Evolutionary conservation across 2,329 filamentous ascomycete genomes (phyloP).

Genomic region (Cladophialophora immunda): DNA sequence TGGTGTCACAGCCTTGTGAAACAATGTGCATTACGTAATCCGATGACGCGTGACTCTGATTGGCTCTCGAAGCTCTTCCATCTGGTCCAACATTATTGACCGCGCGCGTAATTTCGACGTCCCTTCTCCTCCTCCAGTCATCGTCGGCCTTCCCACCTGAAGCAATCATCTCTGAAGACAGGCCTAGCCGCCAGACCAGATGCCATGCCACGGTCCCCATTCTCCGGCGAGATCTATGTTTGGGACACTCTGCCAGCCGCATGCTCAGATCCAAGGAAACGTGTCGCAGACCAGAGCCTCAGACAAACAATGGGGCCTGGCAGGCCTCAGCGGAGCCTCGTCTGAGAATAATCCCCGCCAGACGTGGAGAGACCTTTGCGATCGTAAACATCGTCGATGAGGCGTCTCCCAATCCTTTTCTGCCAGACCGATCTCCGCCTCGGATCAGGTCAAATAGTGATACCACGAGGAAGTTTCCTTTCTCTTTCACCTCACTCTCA

Average conservation of each 20-base stretch:
- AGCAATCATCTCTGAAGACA: constrained; percentile 6
- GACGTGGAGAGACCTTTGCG: background rate
- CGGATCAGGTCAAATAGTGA: background rate
- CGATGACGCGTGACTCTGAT: constrained; percentile 14
- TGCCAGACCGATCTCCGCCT: constrained; percentile 12
- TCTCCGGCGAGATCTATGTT: constrained; percentile 20
- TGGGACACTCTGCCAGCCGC: constrained; percentile 14
- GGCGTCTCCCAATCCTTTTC: constrained; percentile 5
- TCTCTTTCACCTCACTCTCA: constrained; percentile 9
- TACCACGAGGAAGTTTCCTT: background rate
- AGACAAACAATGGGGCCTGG: constrained; percentile 21
- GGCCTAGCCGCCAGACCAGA: constrained; percentile 7
- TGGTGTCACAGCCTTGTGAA: constrained; percentile 19
- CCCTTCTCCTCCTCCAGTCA: constrained; percentile 18
- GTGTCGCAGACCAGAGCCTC: constrained; percentile 17
- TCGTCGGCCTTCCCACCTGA: constrained; percentile 1
- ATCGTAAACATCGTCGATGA: background rate
- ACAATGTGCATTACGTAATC: background rate
- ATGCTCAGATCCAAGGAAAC: constrained; percentile 16
- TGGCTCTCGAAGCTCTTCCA: constrained; percentile 14
- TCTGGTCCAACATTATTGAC: constrained; percentile 10
- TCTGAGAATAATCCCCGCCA: constrained; percentile 16
- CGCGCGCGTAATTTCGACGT: constrained; percentile 24
- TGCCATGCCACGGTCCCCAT: background rate
- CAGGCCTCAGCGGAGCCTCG: background rate